Base-by-base conservation (phyloP, 805 yeast species). In the Candida loeiensis region DNA sequence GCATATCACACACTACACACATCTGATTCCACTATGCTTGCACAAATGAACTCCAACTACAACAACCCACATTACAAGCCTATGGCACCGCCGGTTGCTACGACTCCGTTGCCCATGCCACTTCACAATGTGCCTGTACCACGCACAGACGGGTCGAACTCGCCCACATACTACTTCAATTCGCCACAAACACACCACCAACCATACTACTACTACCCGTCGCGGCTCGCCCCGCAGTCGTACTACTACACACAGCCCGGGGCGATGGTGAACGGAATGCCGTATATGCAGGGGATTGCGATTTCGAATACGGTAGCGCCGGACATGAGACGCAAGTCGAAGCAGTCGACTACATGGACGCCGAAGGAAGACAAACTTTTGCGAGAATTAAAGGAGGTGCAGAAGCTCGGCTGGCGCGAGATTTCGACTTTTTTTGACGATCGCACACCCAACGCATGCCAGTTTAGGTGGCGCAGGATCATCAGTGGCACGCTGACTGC, bases 351-450 rank as follows among this genome's bases (percentile, higher is more conserved):
- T 6, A 70, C 91, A 1, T 85, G 95, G 95, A 82, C 85, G 36
- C 82, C 87, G 1, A 77, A 79, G 48, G 95, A 85, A 54, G 95
- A 85, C 53, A 63, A 78, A 39, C 55, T 85, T 19, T 63, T 85
- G 37, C 73, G 93, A 38, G 85, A 82, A 51, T 70, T 87, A 54
- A 87, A 87, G 61, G 95, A 87, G 58, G 79, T 80, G 45, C 85
- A 81, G 57, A 85, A 84, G 56, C 71, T 86, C 49, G 95, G 95
- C 1, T 87, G 95, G 95, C 80, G 87, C 59, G 95, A 87, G 49
- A 86, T 87, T 37, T 82, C 93, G 1, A 73, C 80, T 24, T 85
- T 83, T 54, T 87, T 87, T 59, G 73, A 78, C 31, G 82, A 82
- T 57, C 68, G 95, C 55, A 87, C 95, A 2, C 89, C 95, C 26